These are phyloP conservation scores for Yarrowia sp. DNA, from an alignment of 805 yeast genomes.

Conservation along the genomic window DNA sequence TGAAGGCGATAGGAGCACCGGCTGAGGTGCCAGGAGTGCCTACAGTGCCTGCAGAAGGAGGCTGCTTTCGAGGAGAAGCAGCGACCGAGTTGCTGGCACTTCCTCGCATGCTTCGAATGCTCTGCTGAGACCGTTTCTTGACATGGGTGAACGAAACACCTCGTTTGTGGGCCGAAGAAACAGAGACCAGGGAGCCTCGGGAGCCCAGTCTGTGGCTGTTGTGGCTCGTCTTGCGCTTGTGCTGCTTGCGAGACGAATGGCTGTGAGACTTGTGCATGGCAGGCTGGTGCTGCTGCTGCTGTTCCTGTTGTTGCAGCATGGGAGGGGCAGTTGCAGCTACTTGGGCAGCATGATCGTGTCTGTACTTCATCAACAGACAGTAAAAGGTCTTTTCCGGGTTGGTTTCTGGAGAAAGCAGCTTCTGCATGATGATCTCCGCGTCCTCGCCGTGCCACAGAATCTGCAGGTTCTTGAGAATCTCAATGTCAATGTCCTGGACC, in stretches of 20 bases:
- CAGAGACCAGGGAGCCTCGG: slow-evolving; percentile 43
- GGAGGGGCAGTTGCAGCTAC: slow-evolving; percentile 12
- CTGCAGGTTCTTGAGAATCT: slow-evolving; percentile 75
- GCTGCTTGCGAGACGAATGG: slow-evolving; percentile 30
- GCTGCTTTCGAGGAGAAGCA: slow-evolving; percentile 20
- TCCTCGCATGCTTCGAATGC: slow-evolving; percentile 33
- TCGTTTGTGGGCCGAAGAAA: slow-evolving; percentile 45
- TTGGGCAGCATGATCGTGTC: slow-evolving; percentile 62
- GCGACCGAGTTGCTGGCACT: slow-evolving; percentile 30
- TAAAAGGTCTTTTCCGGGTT: slow-evolving; percentile 84
- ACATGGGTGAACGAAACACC: slow-evolving; percentile 43
- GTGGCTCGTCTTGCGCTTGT: slow-evolving; percentile 30
- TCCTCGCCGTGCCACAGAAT: slow-evolving; percentile 83
- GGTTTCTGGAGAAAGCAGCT: slow-evolving; percentile 62
- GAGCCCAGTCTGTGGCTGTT: slow-evolving; percentile 41
- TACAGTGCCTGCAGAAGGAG: background rate
- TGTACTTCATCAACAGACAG: slow-evolving; percentile 72
- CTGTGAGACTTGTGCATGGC: slow-evolving; percentile 17
- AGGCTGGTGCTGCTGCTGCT: background rate
- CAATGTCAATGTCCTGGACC: slow-evolving; percentile 67
- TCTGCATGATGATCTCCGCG: slow-evolving; percentile 58
- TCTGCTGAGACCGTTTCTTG: slow-evolving; percentile 38
- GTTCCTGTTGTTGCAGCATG: slow-evolving; percentile 13
- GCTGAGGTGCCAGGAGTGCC: background rate
- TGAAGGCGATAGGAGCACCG: background rate